Evolutionary conservation across 805 yeast genomes (phyloP).

Genomic region (Saccharomycopsis schoenii): DNA sequence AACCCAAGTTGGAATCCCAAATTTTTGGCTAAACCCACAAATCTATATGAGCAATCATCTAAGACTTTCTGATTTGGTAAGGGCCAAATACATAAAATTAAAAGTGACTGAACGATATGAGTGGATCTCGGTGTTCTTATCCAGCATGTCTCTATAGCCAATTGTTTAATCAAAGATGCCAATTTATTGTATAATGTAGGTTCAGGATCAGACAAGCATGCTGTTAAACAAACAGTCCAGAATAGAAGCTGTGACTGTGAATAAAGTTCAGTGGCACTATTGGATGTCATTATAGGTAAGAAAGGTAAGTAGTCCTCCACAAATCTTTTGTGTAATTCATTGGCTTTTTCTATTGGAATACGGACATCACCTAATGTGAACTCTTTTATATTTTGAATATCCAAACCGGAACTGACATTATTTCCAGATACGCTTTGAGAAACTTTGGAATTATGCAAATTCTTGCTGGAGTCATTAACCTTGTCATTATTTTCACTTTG

Average conservation of each 20-base stretch:
- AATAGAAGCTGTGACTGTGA: constrained; percentile 76
- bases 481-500: background rate
- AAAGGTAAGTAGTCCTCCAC: constrained; percentile 59
- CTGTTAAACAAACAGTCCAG: constrained; percentile 86
- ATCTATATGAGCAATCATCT: constrained; percentile 86
- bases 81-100: constrained; percentile 86
- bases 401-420: background rate
- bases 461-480: too few species aligned
- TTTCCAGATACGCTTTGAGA: background rate
- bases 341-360: constrained; percentile 57
- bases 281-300: constrained; percentile 68
- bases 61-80: constrained; percentile 84
- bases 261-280: constrained; percentile 62
- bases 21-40: constrained; percentile 77
- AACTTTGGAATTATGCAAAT: too few species aligned
- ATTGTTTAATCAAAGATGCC: constrained; percentile 69
- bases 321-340: constrained; percentile 61
- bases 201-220: constrained; percentile 78
- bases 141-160: constrained; percentile 91
- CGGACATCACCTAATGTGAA: constrained; percentile 70
- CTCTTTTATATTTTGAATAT: constrained; percentile 28
- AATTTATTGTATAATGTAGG: constrained; percentile 70
- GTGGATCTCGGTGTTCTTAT: constrained; percentile 87
- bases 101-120: constrained; percentile 82
- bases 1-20: constrained; percentile 79